These are phyloP conservation scores for Globisporangium sylvaticum DNA, from an alignment of 352 stramenopile genomes.

Conservation along the genomic window DNA sequence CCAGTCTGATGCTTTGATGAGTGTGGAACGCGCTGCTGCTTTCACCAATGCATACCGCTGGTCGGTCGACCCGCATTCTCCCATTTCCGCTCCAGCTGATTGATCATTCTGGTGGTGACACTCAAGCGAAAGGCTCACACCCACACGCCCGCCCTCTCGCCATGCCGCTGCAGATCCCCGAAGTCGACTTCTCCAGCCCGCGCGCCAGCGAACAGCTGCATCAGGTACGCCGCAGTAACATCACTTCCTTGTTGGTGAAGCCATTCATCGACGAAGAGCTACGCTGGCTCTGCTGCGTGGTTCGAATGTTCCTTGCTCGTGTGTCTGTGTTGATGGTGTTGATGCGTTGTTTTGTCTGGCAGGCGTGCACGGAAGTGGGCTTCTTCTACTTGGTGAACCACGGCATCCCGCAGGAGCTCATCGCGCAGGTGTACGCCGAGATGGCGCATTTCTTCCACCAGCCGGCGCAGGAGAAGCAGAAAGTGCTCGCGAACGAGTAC, in stretches of 20 bases:
- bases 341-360: background rate
- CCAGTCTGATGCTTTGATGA: background rate
- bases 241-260: background rate
- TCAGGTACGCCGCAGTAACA: constrained; percentile 3
- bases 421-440: constrained; percentile 49
- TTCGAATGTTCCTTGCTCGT: background rate
- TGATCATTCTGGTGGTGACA: background rate
- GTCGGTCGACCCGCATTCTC: background rate
- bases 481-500: constrained; percentile 63
- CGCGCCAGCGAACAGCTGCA: constrained; percentile 43
- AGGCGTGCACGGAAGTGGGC: constrained; percentile 49
- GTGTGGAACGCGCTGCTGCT: background rate
- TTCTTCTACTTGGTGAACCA: constrained; percentile 76
- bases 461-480: constrained; percentile 41
- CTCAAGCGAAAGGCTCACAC: background rate
- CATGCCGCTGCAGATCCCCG: constrained; percentile 36
- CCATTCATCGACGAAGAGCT: background rate
- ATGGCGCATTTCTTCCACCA: constrained; percentile 60
- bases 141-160: background rate
- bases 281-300: background rate
- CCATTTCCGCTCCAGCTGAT: background rate
- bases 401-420: constrained; percentile 29
- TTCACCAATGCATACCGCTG: background rate
- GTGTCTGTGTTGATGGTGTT: background rate
- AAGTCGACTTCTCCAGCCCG: constrained; percentile 46